A percentile compares a stretch with the other conserved stretches of the same genome.
Conservation (phyloP, 208 protist genomes). For the Wallacemonas rigidus region DNA sequence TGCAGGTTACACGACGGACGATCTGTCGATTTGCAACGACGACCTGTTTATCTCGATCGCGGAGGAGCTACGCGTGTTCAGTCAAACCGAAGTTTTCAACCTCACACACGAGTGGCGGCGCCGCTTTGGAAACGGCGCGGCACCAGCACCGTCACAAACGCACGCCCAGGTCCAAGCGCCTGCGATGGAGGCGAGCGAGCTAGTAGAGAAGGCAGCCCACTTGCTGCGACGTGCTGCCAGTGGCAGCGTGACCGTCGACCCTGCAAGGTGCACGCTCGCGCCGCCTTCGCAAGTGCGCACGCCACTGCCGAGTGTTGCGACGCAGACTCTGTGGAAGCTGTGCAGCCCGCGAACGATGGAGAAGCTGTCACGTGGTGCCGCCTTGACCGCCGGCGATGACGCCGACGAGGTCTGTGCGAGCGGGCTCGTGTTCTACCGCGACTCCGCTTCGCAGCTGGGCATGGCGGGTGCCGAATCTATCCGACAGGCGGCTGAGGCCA, state of each 20-base stretch:
- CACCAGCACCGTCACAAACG: not conserved
- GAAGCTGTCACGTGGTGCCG: slow-evolving; percentile 35
- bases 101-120: slow-evolving; percentile 53
- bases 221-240: slow-evolving; percentile 26
- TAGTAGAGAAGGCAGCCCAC: slow-evolving; percentile 26
- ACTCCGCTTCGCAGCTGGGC: slow-evolving; percentile 30
- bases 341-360: slow-evolving; percentile 49
- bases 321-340: slow-evolving; percentile 61
- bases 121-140: not conserved
- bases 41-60: slow-evolving; percentile 63
- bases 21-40: slow-evolving; percentile 62
- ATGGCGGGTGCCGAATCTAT: slow-evolving; percentile 20
- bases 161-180: too few relatives aligned
- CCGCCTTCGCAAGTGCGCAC: too few relatives aligned
- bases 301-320: too few relatives aligned
- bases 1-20: slow-evolving; percentile 61
- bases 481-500: slow-evolving; percentile 15
- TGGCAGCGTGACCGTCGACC: slow-evolving; percentile 4
- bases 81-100: slow-evolving; percentile 43
- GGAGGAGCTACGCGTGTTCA: slow-evolving; percentile 57
- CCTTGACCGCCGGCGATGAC: slow-evolving; percentile 39
- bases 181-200: slow-evolving; percentile 16
- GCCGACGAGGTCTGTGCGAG: slow-evolving; percentile 47
- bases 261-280: not conserved
- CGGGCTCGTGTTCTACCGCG: slow-evolving; percentile 63